Percentiles rank a stretch among this genome's conserved stretches.
Conservation (phyloP, 176 grass and related monocot genomes). For the Musa itinerans region DNA sequence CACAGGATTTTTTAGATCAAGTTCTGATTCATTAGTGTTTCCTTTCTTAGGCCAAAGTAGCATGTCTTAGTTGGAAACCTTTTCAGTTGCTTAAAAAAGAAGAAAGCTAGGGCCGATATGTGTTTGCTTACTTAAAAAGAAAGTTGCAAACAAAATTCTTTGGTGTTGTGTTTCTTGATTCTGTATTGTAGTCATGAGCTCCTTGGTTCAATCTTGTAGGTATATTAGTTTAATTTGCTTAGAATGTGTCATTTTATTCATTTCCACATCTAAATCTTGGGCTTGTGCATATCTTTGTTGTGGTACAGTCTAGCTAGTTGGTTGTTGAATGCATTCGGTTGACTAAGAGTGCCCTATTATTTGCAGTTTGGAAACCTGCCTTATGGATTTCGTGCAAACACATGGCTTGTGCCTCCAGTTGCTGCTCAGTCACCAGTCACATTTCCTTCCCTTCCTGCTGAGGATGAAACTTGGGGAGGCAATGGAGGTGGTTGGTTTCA, state of each 20-base stretch:
- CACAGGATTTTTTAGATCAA: too few species aligned
- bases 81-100: too few species aligned
- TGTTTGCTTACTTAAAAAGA: not conserved
- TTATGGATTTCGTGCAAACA: slow-evolving; percentile 93
- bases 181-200: too few species aligned
- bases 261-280: not conserved
- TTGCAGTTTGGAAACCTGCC: slow-evolving; percentile 99
- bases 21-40: too few species aligned
- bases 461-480: slow-evolving; percentile 98
- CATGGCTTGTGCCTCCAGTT: slow-evolving; percentile 93
- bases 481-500: slow-evolving; percentile 86
- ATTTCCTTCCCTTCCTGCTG: slow-evolving; percentile 74
- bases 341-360: slow-evolving; percentile 1
- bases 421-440: slow-evolving; percentile 64
- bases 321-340: not conserved
- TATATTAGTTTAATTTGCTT: not conserved
- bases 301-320: not conserved
- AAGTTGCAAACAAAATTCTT: not conserved
- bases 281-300: not conserved
- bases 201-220: not conserved
- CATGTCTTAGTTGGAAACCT: too few species aligned
- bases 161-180: too few species aligned
- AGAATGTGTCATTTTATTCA: not conserved
- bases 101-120: not conserved
- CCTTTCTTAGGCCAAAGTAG: too few species aligned